Evolutionary conservation across 192 early-diverging fungal genomes (phyloP), one percentile per base, ranked within the genome.

Genomic region (Thamnidium elegans): DNA sequence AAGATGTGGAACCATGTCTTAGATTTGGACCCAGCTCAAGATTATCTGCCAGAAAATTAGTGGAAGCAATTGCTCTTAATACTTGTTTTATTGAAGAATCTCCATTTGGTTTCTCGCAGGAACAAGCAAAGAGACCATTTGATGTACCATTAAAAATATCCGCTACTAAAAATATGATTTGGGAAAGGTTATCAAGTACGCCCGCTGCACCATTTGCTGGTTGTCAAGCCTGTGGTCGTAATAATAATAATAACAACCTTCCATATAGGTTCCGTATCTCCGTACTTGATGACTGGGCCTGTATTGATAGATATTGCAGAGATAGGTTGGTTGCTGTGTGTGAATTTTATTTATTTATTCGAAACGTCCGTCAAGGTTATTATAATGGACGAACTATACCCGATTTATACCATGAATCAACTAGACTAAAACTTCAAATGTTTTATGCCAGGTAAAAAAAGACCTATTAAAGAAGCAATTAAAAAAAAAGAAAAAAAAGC

Each of bases 261-360:
- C 76, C 84, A 2, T 88, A 85, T 62, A 80, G 84, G 52, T 92
- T 89, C 73, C 81, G 88, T 43, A 87, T 92, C 65, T 81, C 86
- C 4, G 69, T 76, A 14, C 76, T 76, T 36, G 86, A 86, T 39
- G 89, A 90, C 51, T 92, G 90, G 90, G 81, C 84, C 42, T 86
- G 84, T 50, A 82, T 90, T 58, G 90, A 90, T 69, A 79, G 81
- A 15, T 85, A 87, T 65, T 98, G 96, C 71, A 92, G 93, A 30
- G 96, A 97, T 76, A 81, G 95, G 11, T 68, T 98, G 19, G 90
- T 95, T 3, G 89, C 94, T 13, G 92, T 90, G 13, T 90, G 91
- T 64, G 94, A 97, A 62, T 98, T 98, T 65, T 98, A 96, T 77
- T 84, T 88, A 39, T 97, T 97, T 79, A 80, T 95, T 45, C 85